A percentile compares a stretch with the other conserved stretches of the same genome.
These are phyloP conservation scores for Datisca glomerata DNA, from an alignment of 306 rosid genomes.

Conservation along the genomic window DNA sequence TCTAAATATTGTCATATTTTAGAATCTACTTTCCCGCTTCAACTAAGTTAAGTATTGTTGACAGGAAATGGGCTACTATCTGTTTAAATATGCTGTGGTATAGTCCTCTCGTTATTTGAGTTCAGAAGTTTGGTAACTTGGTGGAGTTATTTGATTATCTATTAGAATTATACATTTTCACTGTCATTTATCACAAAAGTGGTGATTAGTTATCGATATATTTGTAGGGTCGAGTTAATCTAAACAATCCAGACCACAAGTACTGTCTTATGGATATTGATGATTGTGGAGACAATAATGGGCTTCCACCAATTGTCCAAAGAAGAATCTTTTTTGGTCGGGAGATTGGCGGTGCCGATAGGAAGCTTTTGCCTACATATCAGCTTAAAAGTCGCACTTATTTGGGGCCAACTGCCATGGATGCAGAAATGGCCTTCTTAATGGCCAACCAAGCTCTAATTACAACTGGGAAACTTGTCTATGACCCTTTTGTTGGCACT, in stretches of 20 bases:
- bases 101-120: no score
- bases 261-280: slow-evolving; percentile 84
- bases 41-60: no score
- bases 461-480: slow-evolving; percentile 66
- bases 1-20: no score
- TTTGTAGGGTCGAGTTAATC: slow-evolving; percentile 69
- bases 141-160: no score
- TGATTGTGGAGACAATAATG: slow-evolving; percentile 63
- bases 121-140: no score
- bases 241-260: slow-evolving; percentile 77
- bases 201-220: slow-evolving; percentile 7
- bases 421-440: slow-evolving; percentile 91
- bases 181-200: no score
- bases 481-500: slow-evolving; percentile 92
- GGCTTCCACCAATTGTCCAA: slow-evolving; percentile 74
- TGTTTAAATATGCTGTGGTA: no score
- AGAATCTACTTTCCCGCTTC: no score
- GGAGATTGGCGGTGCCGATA: slow-evolving; percentile 77
- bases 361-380: slow-evolving; percentile 88
- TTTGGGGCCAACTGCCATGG: slow-evolving; percentile 99
- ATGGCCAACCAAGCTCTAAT: slow-evolving; percentile 95
- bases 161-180: no score
- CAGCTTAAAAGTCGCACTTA: slow-evolving; percentile 85
- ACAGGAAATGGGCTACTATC: no score
- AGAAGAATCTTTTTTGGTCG: slow-evolving; percentile 84